Evolutionary conservation across 768 basidiomycete species (phyloP), one percentile per base, ranked within the genome.

Genomic region (Leucocoprinus birnbaumii): DNA sequence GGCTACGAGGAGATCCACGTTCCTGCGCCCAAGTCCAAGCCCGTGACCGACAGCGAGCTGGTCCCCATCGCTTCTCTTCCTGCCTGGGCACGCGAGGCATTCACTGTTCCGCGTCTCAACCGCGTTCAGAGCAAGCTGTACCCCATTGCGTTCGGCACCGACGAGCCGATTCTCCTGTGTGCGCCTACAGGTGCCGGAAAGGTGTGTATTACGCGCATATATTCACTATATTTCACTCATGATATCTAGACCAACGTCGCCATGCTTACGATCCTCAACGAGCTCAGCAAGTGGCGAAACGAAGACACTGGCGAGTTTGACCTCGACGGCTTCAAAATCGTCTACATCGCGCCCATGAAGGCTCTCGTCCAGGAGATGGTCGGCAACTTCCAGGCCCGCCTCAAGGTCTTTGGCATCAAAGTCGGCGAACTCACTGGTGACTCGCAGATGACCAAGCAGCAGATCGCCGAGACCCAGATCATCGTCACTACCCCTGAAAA

Each of bases 401-500:
- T 99, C 43, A 73, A 74, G 45, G 69, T 66, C 21, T 80, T 75
- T 56, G 90, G 88, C 41, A 79, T 99, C 72, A 88, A 84, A 57
- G 90, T 99, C 45, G 92, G 91, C 25, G 97, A 99, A 69, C 80
- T 99, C 53, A 99, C 97, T 1, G 97, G 97, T 22, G 97, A 99
- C 68, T 83, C 92, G 24, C 95, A 98, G 77, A 91, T 98, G 83
- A 99, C 95, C 51, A 99, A 98, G 68, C 87, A 91, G 58, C 96
- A 98, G 69, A 98, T 98, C 51, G 73, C 94, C 8, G 94, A 95
- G 65, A 97, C 96, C 0, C 95, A 98, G 66, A 92, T 99, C 65
- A 98, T 98, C 69, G 94, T 98, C 59, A 97, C 95, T 0, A 98
- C 97, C 0, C 97, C 96, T 0, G 97, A 99, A 73, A 98, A 99